These are phyloP conservation scores for Mycena sanguinolenta DNA, from an alignment of 768 basidiomycete species.

Conservation along the genomic window DNA sequence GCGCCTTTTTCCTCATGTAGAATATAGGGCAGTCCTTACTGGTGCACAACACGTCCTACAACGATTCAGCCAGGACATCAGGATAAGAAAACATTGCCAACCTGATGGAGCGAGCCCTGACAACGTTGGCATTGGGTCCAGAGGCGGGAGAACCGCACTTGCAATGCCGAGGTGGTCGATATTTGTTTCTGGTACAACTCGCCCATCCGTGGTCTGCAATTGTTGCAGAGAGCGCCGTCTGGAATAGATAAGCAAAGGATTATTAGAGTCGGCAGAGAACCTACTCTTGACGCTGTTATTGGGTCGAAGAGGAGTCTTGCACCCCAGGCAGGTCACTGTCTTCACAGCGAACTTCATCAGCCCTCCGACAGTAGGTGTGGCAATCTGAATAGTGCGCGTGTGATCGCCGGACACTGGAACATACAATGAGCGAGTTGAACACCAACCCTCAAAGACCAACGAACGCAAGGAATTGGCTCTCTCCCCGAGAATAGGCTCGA, in stretches of 20 bases:
- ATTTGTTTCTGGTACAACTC: conserved; percentile 96
- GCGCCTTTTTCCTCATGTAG: conserved; percentile 98
- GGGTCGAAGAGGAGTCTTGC: conserved; percentile 87
- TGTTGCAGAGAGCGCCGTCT: conserved; percentile 96
- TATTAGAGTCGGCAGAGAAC: conserved; percentile 37
- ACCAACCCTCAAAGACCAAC: conserved; percentile 45
- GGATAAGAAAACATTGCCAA: conserved; percentile 41
- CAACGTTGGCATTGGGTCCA: conserved; percentile 99
- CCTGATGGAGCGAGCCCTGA: conserved; percentile 98
- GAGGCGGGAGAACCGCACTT: conserved; percentile 92
- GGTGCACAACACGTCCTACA: conserved; percentile 93
- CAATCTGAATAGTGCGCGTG: conserved; percentile 94
- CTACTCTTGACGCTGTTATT: conserved; percentile 82
- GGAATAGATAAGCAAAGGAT: not conserved
- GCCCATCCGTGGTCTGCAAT: conserved; percentile 86
- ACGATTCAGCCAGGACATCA: not conserved
- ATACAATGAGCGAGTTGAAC: conserved; percentile 17
- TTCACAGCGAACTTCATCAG: conserved; percentile 99
- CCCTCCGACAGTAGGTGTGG: conserved; percentile 95
- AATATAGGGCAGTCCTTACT: conserved; percentile 99
- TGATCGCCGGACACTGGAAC: conserved; percentile 92
- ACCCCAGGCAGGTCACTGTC: conserved; percentile 94
- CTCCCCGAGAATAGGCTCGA: conserved; percentile 96
- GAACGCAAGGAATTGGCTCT: conserved; percentile 86
- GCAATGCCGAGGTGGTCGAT: conserved; percentile 76